Base-by-base conservation (phyloP, 331 rosid genomes). In the Acacia concinna region DNA sequence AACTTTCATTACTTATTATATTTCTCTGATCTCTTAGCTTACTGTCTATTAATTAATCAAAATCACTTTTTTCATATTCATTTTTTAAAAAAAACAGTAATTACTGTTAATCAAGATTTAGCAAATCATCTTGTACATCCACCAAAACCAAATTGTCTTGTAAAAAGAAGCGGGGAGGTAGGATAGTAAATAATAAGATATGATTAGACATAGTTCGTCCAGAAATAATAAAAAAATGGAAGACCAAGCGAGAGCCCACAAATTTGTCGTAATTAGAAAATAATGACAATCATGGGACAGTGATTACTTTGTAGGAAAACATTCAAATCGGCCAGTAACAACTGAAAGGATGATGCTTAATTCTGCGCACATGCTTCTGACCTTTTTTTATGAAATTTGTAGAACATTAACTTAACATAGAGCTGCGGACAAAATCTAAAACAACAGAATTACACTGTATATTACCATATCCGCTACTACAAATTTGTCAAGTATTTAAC, bases 231-330 rank as follows among this genome's bases (percentile, higher is more conserved):
- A 15, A 40, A 38, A 49, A 11, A 57, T 68, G 34, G 67, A 75
- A 34, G 73, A 60, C 28, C n/a, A n/a, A 6, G 0, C 71, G 15
- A 68, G 0, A 77, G 31, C 43, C 46, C 21, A 57, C 25, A 52
- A 49, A 23, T 71, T 70, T 71, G 65, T 76, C 43, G n/a, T 31
- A n/a, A 5, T 62, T 4, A 51, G 70, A 70, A 77, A 76, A 82
- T 43, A 1, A 10, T 37, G 85, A 56, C 28, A 77, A 4, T 52
- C 46, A 66, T 64, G 71, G 27, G 41, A 47, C 57, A 7, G n/a
- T 8, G 4, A 2, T 52, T 5, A 21, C 28, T 52, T 52, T 21
- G 28, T 52, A 8, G 60, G 30, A 23, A 52, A 52, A 2, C 60
- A 52, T 52, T 11, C 28, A 8, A 52, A 52, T 2, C 60, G 7